Evolutionary conservation across 768 basidiomycete genomes (phyloP).

Genomic region (Tricholoma bakamatsutake): DNA sequence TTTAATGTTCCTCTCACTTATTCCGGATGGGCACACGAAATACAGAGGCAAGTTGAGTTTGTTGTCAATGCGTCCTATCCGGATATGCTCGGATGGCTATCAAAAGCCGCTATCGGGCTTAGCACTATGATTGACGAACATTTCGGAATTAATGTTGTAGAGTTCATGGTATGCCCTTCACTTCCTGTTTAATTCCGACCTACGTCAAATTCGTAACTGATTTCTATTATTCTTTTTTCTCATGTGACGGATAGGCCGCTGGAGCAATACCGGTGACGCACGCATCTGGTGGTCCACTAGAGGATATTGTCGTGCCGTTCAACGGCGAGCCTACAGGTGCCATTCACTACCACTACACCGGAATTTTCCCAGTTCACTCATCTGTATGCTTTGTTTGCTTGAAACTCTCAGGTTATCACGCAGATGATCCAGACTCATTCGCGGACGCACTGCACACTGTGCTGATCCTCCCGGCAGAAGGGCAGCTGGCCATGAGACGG

Average conservation of each 20-base stretch:
- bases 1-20: not conserved
- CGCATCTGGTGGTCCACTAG: conserved; percentile 86
- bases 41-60: conserved; percentile 67
- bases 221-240: not conserved
- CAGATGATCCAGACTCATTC: conserved; percentile 56
- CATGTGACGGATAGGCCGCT: conserved; percentile 67
- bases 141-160: conserved; percentile 96
- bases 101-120: conserved; percentile 73
- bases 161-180: conserved; percentile 75
- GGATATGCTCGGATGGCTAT: conserved; percentile 64
- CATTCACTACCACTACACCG: conserved; percentile 3
- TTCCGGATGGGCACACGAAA: not conserved
- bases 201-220: not conserved
- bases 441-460: conserved; percentile 61
- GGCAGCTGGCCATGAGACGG: conserved; percentile 56
- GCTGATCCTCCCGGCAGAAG: conserved; percentile 47
- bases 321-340: conserved; percentile 64
- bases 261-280: conserved; percentile 90
- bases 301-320: conserved; percentile 86
- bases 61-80: conserved; percentile 79
- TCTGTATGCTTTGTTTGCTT: not conserved
- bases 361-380: not conserved
- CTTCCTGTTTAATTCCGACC: not conserved
- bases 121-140: conserved; percentile 99
- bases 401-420: conserved; percentile 64